Base-by-base conservation (phyloP, 192 early-diverging fungal genomes). In the Coemansia sp. region DNA sequence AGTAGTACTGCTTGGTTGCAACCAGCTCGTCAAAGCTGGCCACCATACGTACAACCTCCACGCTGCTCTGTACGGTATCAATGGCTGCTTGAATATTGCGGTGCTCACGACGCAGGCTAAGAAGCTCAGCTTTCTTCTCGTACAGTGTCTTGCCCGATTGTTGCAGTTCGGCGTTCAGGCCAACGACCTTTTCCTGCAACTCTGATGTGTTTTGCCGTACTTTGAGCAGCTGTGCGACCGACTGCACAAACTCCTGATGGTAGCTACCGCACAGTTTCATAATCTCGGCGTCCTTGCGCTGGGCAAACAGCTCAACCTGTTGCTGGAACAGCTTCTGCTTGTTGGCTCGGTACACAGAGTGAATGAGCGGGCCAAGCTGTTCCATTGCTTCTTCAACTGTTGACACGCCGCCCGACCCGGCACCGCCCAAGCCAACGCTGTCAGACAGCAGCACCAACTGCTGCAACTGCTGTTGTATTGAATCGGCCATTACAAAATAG, bases 201-300 rank as follows among this genome's bases (percentile, higher is more conserved):
- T 88, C 85, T 0, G 88, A 86, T 0, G 97, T 91, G 42, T 90
- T 93, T 65, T 90, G 85, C 20, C 96, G 85, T 17, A 99, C 95
- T 82, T 96, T 95, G 48, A 99, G 84, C 25, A 99, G 86, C 66
- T 98, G 93, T 53, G 96, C 96, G 4, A 99, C 93, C 0, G 93
- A 90, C 64, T 95, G 72, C n/a, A 81, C 71, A 59, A 77, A 79
- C 60, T 73, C 95, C 83, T 97, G 91, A 74, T 96, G 96, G 74
- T 99, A 91, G 72, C 88, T 86, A 68, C 90, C 92, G 79, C 97
- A 99, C 83, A 99, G 92, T 58, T 91, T 88, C 83, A 97, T 95
- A 62, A 99, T 99, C 75, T 99, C 97, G 28, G 85, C 84, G 64
- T 97, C 95, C 64, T 98, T 98, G 53, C 87, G 86, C 53, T 87